Base-by-base conservation (phyloP, 148 eudicot genomes). In the Spergularia bocconei region DNA sequence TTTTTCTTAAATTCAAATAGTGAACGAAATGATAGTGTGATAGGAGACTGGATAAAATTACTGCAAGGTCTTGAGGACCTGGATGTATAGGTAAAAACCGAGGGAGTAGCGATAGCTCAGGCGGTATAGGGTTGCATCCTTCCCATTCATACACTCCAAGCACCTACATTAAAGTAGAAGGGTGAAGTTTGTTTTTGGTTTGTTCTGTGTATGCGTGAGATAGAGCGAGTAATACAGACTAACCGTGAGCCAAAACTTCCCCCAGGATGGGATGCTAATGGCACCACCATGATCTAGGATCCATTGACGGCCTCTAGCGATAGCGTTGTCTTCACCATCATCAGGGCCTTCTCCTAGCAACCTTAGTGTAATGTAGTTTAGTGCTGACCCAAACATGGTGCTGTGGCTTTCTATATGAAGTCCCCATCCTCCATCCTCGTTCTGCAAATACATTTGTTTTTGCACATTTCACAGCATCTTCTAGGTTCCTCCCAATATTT, bases 371-470 rank as follows among this genome's bases (percentile, higher is more conserved):
- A 85, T 76, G 76, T 89, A 89, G 82, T 76, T 87, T 0, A 89
- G 69, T 16, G 71, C 47, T 17, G 90, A 75, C 13, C 92, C 86
- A 77, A 89, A 87, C 75, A 89, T 68, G 71, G 85, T 82, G 82
- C 90, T 89, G 47, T 81, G 76, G 0, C 92, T 88, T 71, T 87
- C 88, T 44, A 87, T 80, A 76, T 89, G 92, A 23, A 89, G 75
- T 77, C 90, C 92, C 92, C 92, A 89, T 38, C 92, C 92, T 59
- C 92, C 92, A 75, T 89, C 92, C 63, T 77, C 80, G 73, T 89
- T 89, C 92, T 89, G 71, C 62, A 52, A 21, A 8, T 33, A 57
- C 52, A 29, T 29, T 19, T 25, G 7, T 44, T 44, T 44, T 29
- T 29, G 36, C 36, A 29, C 36, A 29, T 29, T 29, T 29, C 1